phyloP scores from a whole-genome alignment of 805 yeast species.

The Wickerhamomyces bovis region DNA sequence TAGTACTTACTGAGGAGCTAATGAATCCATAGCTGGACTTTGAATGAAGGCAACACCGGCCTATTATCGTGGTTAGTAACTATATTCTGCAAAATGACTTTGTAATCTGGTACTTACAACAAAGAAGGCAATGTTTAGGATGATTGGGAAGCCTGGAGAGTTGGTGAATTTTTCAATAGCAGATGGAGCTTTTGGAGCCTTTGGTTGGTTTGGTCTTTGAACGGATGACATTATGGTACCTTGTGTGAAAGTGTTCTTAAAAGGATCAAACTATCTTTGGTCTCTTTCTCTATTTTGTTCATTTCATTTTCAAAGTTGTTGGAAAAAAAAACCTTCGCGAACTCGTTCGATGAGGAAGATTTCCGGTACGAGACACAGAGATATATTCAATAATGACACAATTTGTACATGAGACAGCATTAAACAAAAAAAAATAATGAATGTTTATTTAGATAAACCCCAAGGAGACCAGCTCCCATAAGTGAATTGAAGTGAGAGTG shows the following conservation, averaged over 20 bases:
- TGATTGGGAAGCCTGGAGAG: conserved; percentile 60
- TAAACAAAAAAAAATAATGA: not conserved
- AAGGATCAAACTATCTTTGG: not conserved
- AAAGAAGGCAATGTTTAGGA: conserved; percentile 58
- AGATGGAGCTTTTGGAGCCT: conserved; percentile 19
- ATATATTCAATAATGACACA: not conserved
- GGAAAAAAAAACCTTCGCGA: not conserved
- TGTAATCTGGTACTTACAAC: conserved; percentile 28
- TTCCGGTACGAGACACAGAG: not conserved
- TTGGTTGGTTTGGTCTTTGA: not conserved
- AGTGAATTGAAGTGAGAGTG: not conserved
- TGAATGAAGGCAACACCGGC: conserved; percentile 74
- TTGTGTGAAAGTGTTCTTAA: not conserved
- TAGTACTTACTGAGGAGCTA: conserved; percentile 62
- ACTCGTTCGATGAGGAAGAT: not conserved
- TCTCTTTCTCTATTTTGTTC: not conserved
- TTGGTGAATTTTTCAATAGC: conserved; percentile 47
- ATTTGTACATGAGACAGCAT: not conserved
- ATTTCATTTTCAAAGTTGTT: not conserved
- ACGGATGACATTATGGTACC: not conserved
- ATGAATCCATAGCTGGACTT: conserved; percentile 74
- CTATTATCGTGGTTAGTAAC: conserved; percentile 17
- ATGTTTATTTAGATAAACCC: not conserved
- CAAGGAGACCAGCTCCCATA: not conserved
- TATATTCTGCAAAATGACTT: not conserved